Percentiles rank a stretch among this genome's conserved stretches.
Evolutionary conservation across 208 protist species (phyloP).

Genomic region (Acanthamoeba royreba): DNA sequence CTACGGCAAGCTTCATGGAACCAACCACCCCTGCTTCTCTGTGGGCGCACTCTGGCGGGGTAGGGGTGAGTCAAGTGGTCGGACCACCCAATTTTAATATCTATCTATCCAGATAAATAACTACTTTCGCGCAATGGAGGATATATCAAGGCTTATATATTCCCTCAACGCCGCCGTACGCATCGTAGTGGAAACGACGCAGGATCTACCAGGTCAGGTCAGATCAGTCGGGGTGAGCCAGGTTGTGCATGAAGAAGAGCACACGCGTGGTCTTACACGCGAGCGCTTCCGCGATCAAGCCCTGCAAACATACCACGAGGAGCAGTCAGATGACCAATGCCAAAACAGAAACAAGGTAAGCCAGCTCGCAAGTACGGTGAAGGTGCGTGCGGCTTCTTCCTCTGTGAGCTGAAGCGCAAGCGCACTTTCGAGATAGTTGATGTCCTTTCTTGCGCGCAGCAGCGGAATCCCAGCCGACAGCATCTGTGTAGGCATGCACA

Average conservation of each 20-base stretch:
- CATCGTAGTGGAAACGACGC: too few species aligned
- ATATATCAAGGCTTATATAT: too few species aligned
- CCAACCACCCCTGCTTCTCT: too few species aligned
- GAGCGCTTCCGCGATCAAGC: slow-evolving; percentile 56
- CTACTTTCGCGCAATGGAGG: too few species aligned
- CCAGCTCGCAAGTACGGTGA: background rate
- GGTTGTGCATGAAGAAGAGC: slow-evolving; percentile 64
- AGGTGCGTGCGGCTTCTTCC: background rate
- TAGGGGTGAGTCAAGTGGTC: too few species aligned
- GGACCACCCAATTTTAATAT: too few species aligned
- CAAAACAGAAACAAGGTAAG: background rate
- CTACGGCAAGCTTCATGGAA: too few species aligned
- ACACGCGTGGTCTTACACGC: slow-evolving; percentile 59
- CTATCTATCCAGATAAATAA: too few species aligned
- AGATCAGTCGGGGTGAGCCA: slow-evolving; percentile 38
- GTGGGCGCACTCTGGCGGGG: too few species aligned
- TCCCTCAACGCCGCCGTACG: too few species aligned
- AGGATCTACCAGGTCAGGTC: too few species aligned
- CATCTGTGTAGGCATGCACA: slow-evolving; percentile 55
- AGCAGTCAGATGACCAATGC: background rate
- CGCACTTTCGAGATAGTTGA: slow-evolving; percentile 50
- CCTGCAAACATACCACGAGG: background rate
- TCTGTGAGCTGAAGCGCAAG: background rate
- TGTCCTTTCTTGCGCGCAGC: slow-evolving; percentile 56
- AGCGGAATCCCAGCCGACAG: slow-evolving; percentile 76